These are phyloP conservation scores for Yamadazyma aaseri DNA, from an alignment of 1,139 yeast species.

Conservation along the genomic window DNA sequence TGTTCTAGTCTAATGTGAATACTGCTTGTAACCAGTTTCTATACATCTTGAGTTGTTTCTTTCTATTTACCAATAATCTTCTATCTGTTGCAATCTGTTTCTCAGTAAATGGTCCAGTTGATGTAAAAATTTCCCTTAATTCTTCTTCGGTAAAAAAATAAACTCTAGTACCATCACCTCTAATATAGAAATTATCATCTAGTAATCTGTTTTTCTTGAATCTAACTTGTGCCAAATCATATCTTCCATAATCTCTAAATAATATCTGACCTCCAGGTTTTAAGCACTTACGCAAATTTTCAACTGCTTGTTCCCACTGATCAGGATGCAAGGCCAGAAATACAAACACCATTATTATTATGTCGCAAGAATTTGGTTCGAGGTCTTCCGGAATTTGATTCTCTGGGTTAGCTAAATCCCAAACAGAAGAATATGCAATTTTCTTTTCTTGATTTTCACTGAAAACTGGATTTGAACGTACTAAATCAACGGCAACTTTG, in stretches of 20 bases:
- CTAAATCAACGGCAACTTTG: slow-evolving; percentile 85
- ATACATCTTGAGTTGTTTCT: slow-evolving; percentile 90
- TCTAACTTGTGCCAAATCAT: slow-evolving; percentile 92
- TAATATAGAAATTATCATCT: slow-evolving; percentile 89
- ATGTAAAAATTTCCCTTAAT: slow-evolving; percentile 68
- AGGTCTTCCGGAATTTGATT: slow-evolving; percentile 80
- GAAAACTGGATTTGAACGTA: slow-evolving; percentile 61
- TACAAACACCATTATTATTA: slow-evolving; percentile 90
- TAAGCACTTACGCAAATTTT: slow-evolving; percentile 64
- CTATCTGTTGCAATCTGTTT: slow-evolving; percentile 85
- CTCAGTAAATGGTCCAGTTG: slow-evolving; percentile 57
- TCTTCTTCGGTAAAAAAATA: slow-evolving; percentile 96
- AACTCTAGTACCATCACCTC: slow-evolving; percentile 98
- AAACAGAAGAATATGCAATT: slow-evolving; percentile 79
- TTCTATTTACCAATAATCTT: slow-evolving; percentile 85
- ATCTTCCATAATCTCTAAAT: slow-evolving; percentile 93
- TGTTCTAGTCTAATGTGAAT: slow-evolving; percentile 48
- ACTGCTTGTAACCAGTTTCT: slow-evolving; percentile 96
- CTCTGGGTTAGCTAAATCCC: slow-evolving; percentile 88
- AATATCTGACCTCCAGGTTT: slow-evolving; percentile 92
- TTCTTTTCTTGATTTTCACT: slow-evolving; percentile 45
- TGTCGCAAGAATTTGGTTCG: slow-evolving; percentile 79
- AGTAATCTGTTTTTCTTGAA: slow-evolving; percentile 84
- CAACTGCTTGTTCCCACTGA: slow-evolving; percentile 84
- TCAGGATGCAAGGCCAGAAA: slow-evolving; percentile 89